Percentiles rank a stretch among this genome's conserved stretches.
Evolutionary conservation across 2,329 filamentous ascomycete genomes (phyloP).

Genomic region (Chaetomiaceae sp.): DNA sequence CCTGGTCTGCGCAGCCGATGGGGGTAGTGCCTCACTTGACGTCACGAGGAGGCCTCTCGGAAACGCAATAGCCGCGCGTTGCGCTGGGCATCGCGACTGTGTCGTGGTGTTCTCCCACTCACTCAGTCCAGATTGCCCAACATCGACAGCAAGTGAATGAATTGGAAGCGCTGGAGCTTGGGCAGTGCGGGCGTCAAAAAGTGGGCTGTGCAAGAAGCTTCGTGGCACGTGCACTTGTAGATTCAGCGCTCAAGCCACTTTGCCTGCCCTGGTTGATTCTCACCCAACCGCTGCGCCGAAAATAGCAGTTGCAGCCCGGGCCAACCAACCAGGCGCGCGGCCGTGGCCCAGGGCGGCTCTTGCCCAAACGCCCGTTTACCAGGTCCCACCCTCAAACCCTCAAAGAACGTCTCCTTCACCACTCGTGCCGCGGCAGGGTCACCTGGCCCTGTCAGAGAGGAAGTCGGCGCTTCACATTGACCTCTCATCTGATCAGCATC

Average conservation of each 20-base stretch:
- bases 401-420: slow-evolving; percentile 12
- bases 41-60: no score
- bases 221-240: background rate
- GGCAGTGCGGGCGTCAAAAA: no score
- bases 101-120: no score
- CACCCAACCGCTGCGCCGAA: slow-evolving; percentile 16
- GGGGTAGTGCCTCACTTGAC: no score
- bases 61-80: no score
- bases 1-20: no score
- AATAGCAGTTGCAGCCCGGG: slow-evolving; percentile 13
- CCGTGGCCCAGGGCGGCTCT: slow-evolving; percentile 8
- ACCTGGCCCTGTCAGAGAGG: slow-evolving; percentile 5
- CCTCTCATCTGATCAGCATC: slow-evolving; percentile 20
- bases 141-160: no score
- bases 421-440: slow-evolving; percentile 13
- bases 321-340: slow-evolving; percentile 19
- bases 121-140: no score
- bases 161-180: background rate
- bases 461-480: slow-evolving; percentile 21
- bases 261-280: slow-evolving; percentile 1
- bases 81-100: no score
- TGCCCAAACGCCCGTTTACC: slow-evolving; percentile 12
- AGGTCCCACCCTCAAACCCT: slow-evolving; percentile 4
- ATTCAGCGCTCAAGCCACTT: slow-evolving; percentile 5
- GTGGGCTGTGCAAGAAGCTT: no score